A percentile compares a stretch with the other conserved stretches of the same genome.
These are phyloP conservation scores for Cucurbita ficifolia DNA, from an alignment of 306 rosid genomes.

Conservation along the genomic window DNA sequence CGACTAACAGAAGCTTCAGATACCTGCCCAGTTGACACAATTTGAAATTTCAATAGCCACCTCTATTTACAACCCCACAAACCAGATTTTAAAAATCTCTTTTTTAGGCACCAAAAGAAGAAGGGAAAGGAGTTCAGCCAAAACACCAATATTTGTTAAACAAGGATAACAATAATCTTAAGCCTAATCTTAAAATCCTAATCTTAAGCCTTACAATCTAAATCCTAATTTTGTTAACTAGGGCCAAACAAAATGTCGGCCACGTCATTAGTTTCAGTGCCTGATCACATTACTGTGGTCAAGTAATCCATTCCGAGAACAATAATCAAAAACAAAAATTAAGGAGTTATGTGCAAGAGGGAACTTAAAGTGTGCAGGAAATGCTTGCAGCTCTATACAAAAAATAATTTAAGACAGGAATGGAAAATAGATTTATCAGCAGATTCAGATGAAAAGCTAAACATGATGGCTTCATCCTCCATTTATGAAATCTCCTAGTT, in stretches of 20 bases:
- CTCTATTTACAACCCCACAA: not conserved
- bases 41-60: not conserved
- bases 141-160: not conserved
- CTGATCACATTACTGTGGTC: not conserved
- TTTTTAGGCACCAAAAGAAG: not conserved
- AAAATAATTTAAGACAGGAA: not conserved
- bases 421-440: not conserved
- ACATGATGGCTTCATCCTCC: not conserved
- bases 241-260: not conserved
- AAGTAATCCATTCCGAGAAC: not conserved
- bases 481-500: not conserved
- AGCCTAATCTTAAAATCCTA: not conserved
- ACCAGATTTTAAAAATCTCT: not conserved
- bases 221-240: not conserved
- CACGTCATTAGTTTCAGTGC: not conserved
- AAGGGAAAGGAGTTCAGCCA: not conserved
- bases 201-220: not conserved
- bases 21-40: slow-evolving; percentile 35
- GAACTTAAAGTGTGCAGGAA: not conserved
- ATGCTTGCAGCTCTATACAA: not conserved
- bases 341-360: not conserved
- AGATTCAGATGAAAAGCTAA: not conserved
- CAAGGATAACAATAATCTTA: not conserved
- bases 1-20: slow-evolving; percentile 98
- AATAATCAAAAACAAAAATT: not conserved